These are phyloP conservation scores for Dacryopinax spathularia DNA, from an alignment of 768 basidiomycete genomes.

Conservation along the genomic window DNA sequence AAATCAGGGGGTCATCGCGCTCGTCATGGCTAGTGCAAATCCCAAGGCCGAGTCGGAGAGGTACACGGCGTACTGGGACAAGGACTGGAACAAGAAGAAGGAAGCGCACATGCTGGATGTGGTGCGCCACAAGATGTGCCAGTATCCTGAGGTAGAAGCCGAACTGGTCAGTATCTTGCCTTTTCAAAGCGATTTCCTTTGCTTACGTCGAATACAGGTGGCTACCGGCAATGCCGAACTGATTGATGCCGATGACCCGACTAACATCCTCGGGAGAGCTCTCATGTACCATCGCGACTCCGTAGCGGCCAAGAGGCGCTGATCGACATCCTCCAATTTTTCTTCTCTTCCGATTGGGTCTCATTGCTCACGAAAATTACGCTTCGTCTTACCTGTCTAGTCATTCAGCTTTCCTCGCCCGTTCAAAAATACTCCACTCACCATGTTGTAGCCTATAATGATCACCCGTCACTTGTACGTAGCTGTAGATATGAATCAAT, in stretches of 20 bases:
- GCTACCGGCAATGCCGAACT: not conserved
- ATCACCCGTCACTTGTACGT: too few relatives aligned
- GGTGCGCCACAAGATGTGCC: not conserved
- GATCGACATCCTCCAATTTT: not conserved
- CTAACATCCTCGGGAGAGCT: not conserved
- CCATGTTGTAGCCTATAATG: too few relatives aligned
- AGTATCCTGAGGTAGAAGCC: not conserved
- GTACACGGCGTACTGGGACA: not conserved
- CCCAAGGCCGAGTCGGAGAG: not conserved
- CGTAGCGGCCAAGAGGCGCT: not conserved
- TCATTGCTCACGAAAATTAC: too few relatives aligned
- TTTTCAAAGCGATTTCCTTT: not conserved
- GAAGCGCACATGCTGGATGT: not conserved
- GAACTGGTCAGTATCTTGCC: not conserved
- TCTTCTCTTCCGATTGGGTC: not conserved
- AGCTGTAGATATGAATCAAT: too few relatives aligned
- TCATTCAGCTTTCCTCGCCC: too few relatives aligned
- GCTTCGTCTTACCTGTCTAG: too few relatives aligned
- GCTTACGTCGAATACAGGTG: not conserved
- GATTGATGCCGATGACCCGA: not conserved
- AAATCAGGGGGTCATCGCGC: not conserved
- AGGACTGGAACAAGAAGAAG: not conserved
- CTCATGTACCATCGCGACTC: not conserved
- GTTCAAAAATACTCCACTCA: too few relatives aligned
- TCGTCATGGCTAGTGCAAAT: not conserved